Evolutionary conservation across 441 rosid species (phyloP), one percentile per base, ranked within the genome.

Genomic region (Adansonia gregorii): DNA sequence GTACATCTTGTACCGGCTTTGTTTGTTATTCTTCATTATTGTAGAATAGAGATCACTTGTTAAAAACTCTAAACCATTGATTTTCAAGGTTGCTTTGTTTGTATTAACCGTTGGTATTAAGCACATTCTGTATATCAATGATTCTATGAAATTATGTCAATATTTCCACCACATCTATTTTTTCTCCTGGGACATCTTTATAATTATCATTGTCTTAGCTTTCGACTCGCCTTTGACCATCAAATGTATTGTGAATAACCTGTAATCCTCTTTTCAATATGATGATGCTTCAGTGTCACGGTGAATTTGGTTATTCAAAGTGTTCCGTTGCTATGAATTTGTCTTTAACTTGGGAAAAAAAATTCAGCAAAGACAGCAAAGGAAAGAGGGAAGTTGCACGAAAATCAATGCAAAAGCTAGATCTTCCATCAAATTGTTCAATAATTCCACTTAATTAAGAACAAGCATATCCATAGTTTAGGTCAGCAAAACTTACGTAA

Each of bases 1-100:
- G 88, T 88, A 83, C 78, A 77, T 82, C 72, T 60, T 77, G 83
- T 72, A 67, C 49, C 43, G 66, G 78, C 74, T 65, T 19, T 54
- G 45, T 49, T 54, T 56, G 55, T 65, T 69, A 74, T 59, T 71
- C 45, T 35, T 35, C 41, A 35, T 35, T 35, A 20, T 43, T 52
- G 14, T 20, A 35, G 41, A 35, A 35, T 64, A 78, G 78, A 67
- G 2, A 8, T 27, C 39, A n/a, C 2, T 39, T 58, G 59, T 61
- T 12, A 35, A 31, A 41, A 45, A 19, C 68, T 1, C 49, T 17
- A 51, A 24, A 17, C 22, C 15, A 15, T n/a, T 14, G 5, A n/a
- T 66, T 41, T 35, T 35, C 41, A 35, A 35, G 41, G 6, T 35
- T 35, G 41, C 4, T 35, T 35, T 35, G 41, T 35, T 4, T n/a